Evolutionary conservation across 1,284 basidiomycete species (phyloP).

Genomic region (Heterobasidion occidentale): DNA sequence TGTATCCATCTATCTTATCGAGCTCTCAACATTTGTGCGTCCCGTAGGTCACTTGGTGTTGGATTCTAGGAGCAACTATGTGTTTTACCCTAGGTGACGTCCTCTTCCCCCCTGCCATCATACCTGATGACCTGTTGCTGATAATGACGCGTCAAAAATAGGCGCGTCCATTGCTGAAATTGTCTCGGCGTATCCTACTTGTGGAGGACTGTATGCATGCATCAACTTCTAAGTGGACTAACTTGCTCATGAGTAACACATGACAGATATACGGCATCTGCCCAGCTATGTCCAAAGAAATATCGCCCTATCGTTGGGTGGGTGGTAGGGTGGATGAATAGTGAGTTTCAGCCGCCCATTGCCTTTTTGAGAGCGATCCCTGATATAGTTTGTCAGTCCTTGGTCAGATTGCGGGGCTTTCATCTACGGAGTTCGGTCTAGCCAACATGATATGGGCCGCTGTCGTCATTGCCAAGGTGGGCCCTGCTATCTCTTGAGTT

Average conservation of each 20-base stretch:
- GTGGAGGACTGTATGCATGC: constrained; percentile 64
- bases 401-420: constrained; percentile 78
- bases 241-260: not conserved
- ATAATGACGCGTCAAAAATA: constrained; percentile 6
- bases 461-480: constrained; percentile 46
- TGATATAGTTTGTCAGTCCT: constrained; percentile 36
- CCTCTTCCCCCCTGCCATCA: not conserved
- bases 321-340: constrained; percentile 82
- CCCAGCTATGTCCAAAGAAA: constrained; percentile 60
- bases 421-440: constrained; percentile 86
- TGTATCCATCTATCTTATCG: not conserved
- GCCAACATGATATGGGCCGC: constrained; percentile 87
- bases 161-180: constrained; percentile 74
- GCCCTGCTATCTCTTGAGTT: not conserved
- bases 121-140: not conserved
- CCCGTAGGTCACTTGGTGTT: constrained; percentile 66
- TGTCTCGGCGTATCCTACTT: constrained; percentile 76
- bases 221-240: not conserved
- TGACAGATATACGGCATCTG: constrained; percentile 65
- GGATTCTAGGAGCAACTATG: constrained; percentile 71
- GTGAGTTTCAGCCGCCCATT: not conserved
- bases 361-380: not conserved
- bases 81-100: constrained; percentile 59
- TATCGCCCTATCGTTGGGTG: constrained; percentile 67
- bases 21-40: not conserved